Conservation (phyloP, 305 asterid species). For the Plantago coronopus region DNA sequence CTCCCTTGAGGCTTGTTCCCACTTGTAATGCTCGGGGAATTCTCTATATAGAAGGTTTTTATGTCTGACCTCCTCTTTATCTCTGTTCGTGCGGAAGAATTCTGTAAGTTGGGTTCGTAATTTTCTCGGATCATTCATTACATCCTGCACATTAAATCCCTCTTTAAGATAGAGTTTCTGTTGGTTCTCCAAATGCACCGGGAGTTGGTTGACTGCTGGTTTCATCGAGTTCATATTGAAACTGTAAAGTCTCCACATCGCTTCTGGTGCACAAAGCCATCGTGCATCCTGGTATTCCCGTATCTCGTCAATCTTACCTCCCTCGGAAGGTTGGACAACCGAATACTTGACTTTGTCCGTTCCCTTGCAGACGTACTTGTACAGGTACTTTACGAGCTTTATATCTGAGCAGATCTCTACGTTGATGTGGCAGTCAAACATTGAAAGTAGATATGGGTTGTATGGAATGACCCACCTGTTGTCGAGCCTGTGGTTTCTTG, state of each 20-base stretch:
- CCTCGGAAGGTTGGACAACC: neutral
- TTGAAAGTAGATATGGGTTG: too few species aligned
- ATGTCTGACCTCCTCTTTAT: fast-evolving
- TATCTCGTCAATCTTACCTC: neutral
- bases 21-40: neutral
- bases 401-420: too few species aligned
- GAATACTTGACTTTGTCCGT: neutral
- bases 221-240: neutral
- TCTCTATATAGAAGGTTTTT: neutral
- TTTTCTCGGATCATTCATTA: neutral
- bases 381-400: neutral
- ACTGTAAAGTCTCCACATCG: neutral
- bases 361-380: neutral
- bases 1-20: neutral
- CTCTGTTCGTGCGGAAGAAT: neutral
- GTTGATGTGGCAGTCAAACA: too few species aligned
- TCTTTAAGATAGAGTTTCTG: neutral
- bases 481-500: neutral
- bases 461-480: neutral
- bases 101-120: neutral
- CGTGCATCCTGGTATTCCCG: neutral
- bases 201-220: neutral
- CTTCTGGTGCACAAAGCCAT: neutral
- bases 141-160: neutral
- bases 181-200: neutral